Base-by-base conservation (phyloP, 2,329 filamentous ascomycete genomes). In the Ilyonectria mors-panacis region DNA sequence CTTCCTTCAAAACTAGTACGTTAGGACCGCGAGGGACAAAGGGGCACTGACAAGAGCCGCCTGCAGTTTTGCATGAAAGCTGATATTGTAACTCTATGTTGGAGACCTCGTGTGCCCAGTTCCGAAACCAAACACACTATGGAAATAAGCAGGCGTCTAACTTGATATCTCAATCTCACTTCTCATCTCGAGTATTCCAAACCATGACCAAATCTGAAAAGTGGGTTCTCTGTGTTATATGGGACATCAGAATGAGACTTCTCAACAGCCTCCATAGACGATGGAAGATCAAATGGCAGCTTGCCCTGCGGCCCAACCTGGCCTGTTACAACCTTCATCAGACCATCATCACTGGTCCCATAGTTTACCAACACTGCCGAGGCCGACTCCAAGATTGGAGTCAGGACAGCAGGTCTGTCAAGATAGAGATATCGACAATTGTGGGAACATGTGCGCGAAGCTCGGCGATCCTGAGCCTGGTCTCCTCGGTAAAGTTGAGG, bases 351-450 rank as follows among this genome's bases (percentile, higher is more conserved):
- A 17, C 78, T 77, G 37, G 79, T 81, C 0, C 83, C 83, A 58
- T 78, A 85, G 67, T 78, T 85, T 7, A 73, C 82, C 28, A 84
- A 67, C 8, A 85, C 62, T 4, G 82, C 83, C 1, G 77, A 74
- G 2, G 81, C 81, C 4, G 76, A 63, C 44, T 82, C 81, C 0
- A 78, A 77, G 0, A 85, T 69, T 42, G 85, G 82, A 0, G 83
- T 81, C 1, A 86, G 75, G 0, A 79, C 81, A 0, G 81, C 81
- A 0, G 83, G 80, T 0, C 83, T 79, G 59, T 83, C 81, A 7
- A 84, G 75, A 21, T 80, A 80, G n/a, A 85, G n/a, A 85, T 78
- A 57, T 85, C 83, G 1, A 85, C 82, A 4, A 85, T 78, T 2
- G 82, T 83, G 0, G 82, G 81, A 0, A 83, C 79, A 0, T 78